Evolutionary conservation across 1,284 basidiomycete genomes (phyloP).

Genomic region (Puccinia novopanici): DNA sequence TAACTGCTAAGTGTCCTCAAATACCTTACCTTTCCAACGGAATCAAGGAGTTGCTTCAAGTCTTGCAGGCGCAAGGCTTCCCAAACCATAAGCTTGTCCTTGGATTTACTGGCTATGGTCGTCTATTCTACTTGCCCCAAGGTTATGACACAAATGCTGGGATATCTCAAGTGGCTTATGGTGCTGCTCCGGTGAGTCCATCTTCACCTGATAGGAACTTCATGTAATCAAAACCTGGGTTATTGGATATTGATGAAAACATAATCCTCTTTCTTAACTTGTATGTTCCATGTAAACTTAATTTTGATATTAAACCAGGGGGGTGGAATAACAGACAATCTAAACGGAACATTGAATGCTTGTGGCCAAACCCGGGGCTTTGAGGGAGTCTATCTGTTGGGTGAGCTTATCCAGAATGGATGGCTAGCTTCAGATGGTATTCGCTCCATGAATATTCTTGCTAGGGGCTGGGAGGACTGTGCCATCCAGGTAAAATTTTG

Average conservation of each 20-base stretch:
- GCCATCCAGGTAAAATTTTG: background rate
- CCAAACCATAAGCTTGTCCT: background rate
- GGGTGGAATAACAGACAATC: slow-evolving; percentile 1
- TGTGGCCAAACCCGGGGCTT: background rate
- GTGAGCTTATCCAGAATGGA: background rate
- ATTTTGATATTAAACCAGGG: background rate
- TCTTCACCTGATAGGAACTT: background rate
- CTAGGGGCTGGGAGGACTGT: background rate
- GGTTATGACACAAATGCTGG: background rate
- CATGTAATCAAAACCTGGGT: background rate
- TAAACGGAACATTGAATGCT: background rate
- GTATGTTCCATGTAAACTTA: background rate
- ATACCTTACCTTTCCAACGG: slow-evolving; percentile 23
- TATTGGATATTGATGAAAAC: no score
- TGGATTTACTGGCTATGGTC: slow-evolving; percentile 12
- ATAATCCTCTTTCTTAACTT: background rate
- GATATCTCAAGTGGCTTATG: slow-evolving; percentile 1
- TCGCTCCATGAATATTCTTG: background rate
- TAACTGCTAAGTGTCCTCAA: background rate
- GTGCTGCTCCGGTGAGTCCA: background rate
- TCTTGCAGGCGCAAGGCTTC: background rate
- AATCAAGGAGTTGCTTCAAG: background rate
- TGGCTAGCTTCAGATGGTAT: background rate
- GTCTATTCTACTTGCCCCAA: background rate
- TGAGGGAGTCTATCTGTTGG: background rate